A percentile compares a stretch with the other conserved stretches of the same genome.
Conservation (phyloP, 106 monocot species). For the Alisma plantagoaquatica region DNA sequence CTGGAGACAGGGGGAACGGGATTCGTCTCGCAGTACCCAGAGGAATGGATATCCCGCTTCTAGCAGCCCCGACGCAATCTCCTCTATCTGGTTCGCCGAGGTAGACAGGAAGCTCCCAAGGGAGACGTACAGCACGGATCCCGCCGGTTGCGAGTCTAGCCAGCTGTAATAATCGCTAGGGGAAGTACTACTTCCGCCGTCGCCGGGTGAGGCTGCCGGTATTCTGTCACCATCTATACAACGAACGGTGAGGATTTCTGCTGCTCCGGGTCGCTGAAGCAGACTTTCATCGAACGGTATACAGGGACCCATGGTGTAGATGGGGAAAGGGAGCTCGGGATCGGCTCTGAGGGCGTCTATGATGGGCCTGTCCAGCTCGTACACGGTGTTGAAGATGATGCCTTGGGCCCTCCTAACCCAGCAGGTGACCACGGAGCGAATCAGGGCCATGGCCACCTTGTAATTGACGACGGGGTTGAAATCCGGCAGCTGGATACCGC, state of each 20-base stretch:
- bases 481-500: conserved; percentile 24
- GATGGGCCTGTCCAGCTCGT: conserved; percentile 39
- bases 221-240: too few species aligned
- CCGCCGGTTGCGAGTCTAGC: conserved; percentile 41
- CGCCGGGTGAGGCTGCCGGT: too few species aligned
- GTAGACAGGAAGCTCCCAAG: conserved; percentile 42
- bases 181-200: too few species aligned
- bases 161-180: conserved; percentile 34
- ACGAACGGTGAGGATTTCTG: too few species aligned
- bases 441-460: not conserved
- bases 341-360: conserved; percentile 22
- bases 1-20: not conserved
- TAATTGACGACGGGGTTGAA: not conserved
- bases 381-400: conserved; percentile 49
- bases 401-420: conserved; percentile 22
- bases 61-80: conserved; percentile 28
- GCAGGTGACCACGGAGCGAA: conserved; percentile 3
- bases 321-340: conserved; percentile 21
- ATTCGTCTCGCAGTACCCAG: conserved; percentile 17
- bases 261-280: too few species aligned
- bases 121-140: conserved; percentile 56
- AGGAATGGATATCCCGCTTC: conserved; percentile 33
- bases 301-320: conserved; percentile 52
- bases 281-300: conserved; percentile 40
- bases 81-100: conserved; percentile 22